A percentile compares a stretch with the other conserved stretches of the same genome.
These are phyloP conservation scores for Aureobasidium zeae DNA, from an alignment of 2,329 filamentous ascomycete species.

Conservation along the genomic window DNA sequence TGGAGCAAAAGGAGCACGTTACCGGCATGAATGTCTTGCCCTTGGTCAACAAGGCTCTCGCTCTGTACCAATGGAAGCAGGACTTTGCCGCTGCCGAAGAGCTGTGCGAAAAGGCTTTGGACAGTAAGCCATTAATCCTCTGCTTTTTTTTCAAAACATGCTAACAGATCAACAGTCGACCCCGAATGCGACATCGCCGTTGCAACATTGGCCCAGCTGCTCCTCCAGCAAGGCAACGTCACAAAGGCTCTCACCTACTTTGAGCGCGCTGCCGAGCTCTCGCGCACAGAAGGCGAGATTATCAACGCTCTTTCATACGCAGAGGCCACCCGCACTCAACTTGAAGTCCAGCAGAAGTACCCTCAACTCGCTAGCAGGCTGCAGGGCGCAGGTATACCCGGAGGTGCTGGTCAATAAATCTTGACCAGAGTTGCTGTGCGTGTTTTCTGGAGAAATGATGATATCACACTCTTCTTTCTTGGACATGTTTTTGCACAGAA, in stretches of 20 bases:
- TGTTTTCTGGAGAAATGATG: too few relatives aligned
- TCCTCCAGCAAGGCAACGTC: constrained; percentile 96
- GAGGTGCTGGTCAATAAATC: too few relatives aligned
- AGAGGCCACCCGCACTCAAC: constrained; percentile 89
- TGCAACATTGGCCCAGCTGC: constrained; percentile 94
- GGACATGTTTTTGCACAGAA: too few relatives aligned
- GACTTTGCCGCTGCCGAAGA: constrained; percentile 92
- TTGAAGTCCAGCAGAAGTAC: constrained; percentile 57
- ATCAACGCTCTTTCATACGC: constrained; percentile 95
- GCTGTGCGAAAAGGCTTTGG: constrained; percentile 92
- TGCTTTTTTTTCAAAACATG: neutral
- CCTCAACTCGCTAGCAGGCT: constrained; percentile 41
- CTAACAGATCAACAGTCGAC: constrained; percentile 60
- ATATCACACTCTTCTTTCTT: too few relatives aligned
- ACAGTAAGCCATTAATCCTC: constrained; percentile 57
- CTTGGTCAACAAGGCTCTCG: constrained; percentile 95
- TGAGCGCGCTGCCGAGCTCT: constrained; percentile 88
- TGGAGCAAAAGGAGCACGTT: constrained; percentile 91
- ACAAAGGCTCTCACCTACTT: constrained; percentile 93
- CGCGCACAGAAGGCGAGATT: constrained; percentile 88
- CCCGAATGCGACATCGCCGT: constrained; percentile 98
- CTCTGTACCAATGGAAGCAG: constrained; percentile 96
- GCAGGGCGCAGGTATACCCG: too few relatives aligned
- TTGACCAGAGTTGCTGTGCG: too few relatives aligned
- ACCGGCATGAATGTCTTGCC: constrained; percentile 96